Percentiles rank a stretch among this genome's conserved stretches.
Conservation (phyloP, 768 basidiomycete genomes). For the Gymnopilus dilepis region DNA sequence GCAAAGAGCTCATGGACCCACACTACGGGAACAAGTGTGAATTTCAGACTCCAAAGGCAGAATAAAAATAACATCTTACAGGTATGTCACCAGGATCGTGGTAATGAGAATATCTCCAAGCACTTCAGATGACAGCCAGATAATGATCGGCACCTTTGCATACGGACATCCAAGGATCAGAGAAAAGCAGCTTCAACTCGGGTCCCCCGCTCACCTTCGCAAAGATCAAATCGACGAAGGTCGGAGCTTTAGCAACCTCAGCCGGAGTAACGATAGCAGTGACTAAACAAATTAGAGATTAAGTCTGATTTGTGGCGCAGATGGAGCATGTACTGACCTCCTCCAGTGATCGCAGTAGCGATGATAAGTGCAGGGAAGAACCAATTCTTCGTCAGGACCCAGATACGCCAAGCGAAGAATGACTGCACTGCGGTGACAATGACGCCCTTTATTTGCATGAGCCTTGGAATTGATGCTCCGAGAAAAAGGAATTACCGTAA, state of each 20-base stretch:
- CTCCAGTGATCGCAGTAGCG: conserved; percentile 20
- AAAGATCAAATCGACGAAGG: conserved; percentile 29
- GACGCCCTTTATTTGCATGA: conserved; percentile 38
- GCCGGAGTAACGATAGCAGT: conserved; percentile 30
- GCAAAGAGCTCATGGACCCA: neutral
- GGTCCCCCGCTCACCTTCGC: conserved; percentile 24
- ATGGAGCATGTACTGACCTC: conserved; percentile 19
- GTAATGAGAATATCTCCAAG: conserved; percentile 50
- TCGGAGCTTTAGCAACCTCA: conserved; percentile 22
- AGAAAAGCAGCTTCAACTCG: neutral
- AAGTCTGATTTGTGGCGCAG: neutral
- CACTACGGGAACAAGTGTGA: neutral
- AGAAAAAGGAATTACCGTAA: conserved; percentile 39
- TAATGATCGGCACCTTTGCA: conserved; percentile 23
- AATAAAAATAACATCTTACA: conserved; percentile 34
- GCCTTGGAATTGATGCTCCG: neutral
- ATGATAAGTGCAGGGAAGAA: conserved; percentile 21
- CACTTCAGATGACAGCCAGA: conserved; percentile 48
- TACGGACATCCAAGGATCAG: neutral
- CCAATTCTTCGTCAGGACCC: conserved; percentile 28
- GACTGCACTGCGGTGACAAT: conserved; percentile 48
- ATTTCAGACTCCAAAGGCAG: neutral
- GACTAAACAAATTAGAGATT: conserved; percentile 18
- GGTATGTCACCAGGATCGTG: conserved; percentile 43
- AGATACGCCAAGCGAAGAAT: conserved; percentile 48